Percentiles rank a stretch among this genome's conserved stretches.
Evolutionary conservation across 2,329 filamentous ascomycete genomes (phyloP).

Genomic region (Diplocarpon rosae): DNA sequence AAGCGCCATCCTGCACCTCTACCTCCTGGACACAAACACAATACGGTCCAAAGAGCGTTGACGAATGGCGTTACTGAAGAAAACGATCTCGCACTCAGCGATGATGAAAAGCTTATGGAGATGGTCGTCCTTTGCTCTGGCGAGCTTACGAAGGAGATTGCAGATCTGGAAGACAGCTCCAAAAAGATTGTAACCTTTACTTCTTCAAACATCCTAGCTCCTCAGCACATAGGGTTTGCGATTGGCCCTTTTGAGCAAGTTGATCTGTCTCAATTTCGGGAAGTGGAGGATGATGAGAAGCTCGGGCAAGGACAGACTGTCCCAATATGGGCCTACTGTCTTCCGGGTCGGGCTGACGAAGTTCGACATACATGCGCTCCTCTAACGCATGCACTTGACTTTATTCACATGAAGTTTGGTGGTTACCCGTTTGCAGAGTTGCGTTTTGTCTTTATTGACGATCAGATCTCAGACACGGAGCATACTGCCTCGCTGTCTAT

Average conservation of each 20-base stretch:
- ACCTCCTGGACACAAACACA: conserved; percentile 20
- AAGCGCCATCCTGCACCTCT: conserved; percentile 33
- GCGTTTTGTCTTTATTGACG: conserved; percentile 90
- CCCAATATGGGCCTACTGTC: conserved; percentile 81
- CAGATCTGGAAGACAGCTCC: conserved; percentile 63
- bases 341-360: conserved; percentile 72
- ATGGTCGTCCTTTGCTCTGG: conserved; percentile 88
- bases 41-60: conserved; percentile 26
- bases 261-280: conserved; percentile 78
- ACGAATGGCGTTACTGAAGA: conserved; percentile 14
- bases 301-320: conserved; percentile 71
- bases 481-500: conserved; percentile 76
- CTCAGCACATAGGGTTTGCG: conserved; percentile 86
- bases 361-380: conserved; percentile 80
- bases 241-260: conserved; percentile 92
- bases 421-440: conserved; percentile 87
- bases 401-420: conserved; percentile 78
- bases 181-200: conserved; percentile 85
- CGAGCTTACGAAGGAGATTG: conserved; percentile 71
- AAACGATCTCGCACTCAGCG: conserved; percentile 37
- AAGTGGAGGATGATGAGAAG: conserved; percentile 84
- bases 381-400: conserved; percentile 78
- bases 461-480: conserved; percentile 64
- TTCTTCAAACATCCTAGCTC: conserved; percentile 62
- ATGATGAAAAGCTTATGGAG: conserved; percentile 80